Evolutionary conservation across 331 rosid genomes (phyloP).

Genomic region (Stylosanthes scabra): DNA sequence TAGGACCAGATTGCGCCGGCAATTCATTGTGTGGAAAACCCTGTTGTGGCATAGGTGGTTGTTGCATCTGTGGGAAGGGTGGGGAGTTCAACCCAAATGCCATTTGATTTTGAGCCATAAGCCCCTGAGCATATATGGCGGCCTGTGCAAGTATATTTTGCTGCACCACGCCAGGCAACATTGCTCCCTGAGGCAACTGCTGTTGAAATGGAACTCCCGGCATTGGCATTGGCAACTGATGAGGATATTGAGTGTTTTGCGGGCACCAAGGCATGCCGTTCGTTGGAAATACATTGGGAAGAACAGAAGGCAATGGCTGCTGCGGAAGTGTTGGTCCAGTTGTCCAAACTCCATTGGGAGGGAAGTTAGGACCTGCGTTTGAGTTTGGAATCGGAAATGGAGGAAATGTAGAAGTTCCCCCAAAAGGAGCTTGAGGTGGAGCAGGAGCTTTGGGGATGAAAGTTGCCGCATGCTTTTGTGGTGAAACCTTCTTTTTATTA

Average conservation of each 20-base stretch:
- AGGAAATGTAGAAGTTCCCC: conserved; percentile 46
- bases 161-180: conserved; percentile 47
- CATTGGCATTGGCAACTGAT: conserved; percentile 58
- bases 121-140: conserved; percentile 49
- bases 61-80: conserved; percentile 49
- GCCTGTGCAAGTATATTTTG: conserved; percentile 53
- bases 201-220: conserved; percentile 52
- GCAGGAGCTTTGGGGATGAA: conserved; percentile 42
- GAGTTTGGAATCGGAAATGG: conserved; percentile 52
- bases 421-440: conserved; percentile 49
- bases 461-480: conserved; percentile 36
- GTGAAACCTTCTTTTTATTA: conserved; percentile 49
- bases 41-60: conserved; percentile 44
- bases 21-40: conserved; percentile 46
- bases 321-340: conserved; percentile 54
- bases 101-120: conserved; percentile 60
- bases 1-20: conserved; percentile 39
- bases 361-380: conserved; percentile 40
- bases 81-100: conserved; percentile 49
- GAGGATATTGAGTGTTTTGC: conserved; percentile 50
- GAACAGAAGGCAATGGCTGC: conserved; percentile 52
- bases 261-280: conserved; percentile 60
- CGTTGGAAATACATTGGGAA: conserved; percentile 57
- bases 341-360: conserved; percentile 62
- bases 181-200: conserved; percentile 49